Evolutionary conservation across 129 eudicot genomes (phyloP).

Genomic region (Flaveria linearis): DNA sequence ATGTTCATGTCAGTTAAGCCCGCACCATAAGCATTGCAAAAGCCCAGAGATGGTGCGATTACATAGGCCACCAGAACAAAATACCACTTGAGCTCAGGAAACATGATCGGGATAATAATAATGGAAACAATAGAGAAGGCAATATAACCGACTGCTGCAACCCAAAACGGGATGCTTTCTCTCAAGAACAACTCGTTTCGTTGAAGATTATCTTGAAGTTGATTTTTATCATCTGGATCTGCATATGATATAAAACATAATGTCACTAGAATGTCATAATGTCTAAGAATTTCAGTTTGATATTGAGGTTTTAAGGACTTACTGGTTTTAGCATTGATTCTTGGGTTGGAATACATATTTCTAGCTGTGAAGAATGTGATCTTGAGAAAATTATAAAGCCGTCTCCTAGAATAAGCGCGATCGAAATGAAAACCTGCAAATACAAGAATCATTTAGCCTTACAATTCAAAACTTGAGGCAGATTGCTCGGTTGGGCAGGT

Average conservation of each 20-base stretch:
- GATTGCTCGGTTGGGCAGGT: not conserved
- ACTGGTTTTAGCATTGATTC: conserved; percentile 45
- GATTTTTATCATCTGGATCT: conserved; percentile 43
- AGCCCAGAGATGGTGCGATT: conserved; percentile 74
- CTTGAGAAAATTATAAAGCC: conserved; percentile 81
- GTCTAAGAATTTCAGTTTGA: not conserved
- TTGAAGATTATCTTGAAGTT: conserved; percentile 46
- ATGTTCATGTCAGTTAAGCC: conserved; percentile 95
- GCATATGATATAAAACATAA: conserved; percentile 7
- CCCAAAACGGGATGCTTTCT: conserved; percentile 79
- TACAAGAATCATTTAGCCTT: conserved; percentile 12
- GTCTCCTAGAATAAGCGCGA: conserved; percentile 83
- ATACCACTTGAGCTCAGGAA: conserved; percentile 83
- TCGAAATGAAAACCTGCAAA: conserved; percentile 81
- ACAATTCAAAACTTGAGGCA: not conserved
- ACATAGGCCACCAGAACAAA: conserved; percentile 66
- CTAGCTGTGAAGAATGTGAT: conserved; percentile 55
- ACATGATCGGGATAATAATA: conserved; percentile 71
- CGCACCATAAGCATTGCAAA: conserved; percentile 91
- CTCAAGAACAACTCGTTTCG: conserved; percentile 65
- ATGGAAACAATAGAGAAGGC: conserved; percentile 64
- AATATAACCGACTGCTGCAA: conserved; percentile 66
- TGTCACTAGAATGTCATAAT: conserved; percentile 13
- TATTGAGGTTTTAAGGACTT: conserved; percentile 23
- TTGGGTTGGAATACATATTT: conserved; percentile 52